Evolutionary conservation across 331 rosid species (phyloP).

Genomic region (Quercus phellos): DNA sequence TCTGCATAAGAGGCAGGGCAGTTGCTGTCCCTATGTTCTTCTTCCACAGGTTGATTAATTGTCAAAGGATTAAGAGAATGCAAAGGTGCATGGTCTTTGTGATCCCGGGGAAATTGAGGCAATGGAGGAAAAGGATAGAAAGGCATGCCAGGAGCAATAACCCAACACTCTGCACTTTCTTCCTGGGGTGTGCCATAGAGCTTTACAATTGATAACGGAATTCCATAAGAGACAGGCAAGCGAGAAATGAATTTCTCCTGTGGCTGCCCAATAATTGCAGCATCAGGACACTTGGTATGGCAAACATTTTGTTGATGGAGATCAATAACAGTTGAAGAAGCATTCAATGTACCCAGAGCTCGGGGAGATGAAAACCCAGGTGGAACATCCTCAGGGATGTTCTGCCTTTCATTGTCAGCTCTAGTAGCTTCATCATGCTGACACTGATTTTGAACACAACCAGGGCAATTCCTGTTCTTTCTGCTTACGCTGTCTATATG

Average conservation of each 20-base stretch:
- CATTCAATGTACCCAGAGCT: conserved; percentile 29
- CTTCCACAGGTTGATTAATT: conserved; percentile 35
- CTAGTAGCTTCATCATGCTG: conserved; percentile 30
- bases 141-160: conserved; percentile 85
- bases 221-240: conserved; percentile 77
- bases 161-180: conserved; percentile 57
- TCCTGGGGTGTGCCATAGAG: conserved; percentile 55
- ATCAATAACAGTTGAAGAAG: conserved; percentile 28
- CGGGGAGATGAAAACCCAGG: conserved; percentile 86
- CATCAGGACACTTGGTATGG: conserved; percentile 29
- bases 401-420: conserved; percentile 37
- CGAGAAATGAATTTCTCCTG: conserved; percentile 70
- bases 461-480: conserved; percentile 11
- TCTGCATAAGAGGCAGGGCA: conserved; percentile 35
- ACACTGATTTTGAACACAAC: conserved; percentile 7
- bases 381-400: conserved; percentile 66
- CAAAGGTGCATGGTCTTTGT: conserved; percentile 39
- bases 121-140: conserved; percentile 88
- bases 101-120: conserved; percentile 56
- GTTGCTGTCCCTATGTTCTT: conserved; percentile 22
- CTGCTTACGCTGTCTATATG: not conserved
- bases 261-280: conserved; percentile 51
- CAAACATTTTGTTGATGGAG: conserved; percentile 27
- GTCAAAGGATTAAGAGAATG: conserved; percentile 21
- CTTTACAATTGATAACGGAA: conserved; percentile 62